A percentile compares a stretch with the other conserved stretches of the same genome.
These are phyloP conservation scores for Podospora comata DNA, from an alignment of 495 filamentous ascomycete genomes.

Conservation along the genomic window DNA sequence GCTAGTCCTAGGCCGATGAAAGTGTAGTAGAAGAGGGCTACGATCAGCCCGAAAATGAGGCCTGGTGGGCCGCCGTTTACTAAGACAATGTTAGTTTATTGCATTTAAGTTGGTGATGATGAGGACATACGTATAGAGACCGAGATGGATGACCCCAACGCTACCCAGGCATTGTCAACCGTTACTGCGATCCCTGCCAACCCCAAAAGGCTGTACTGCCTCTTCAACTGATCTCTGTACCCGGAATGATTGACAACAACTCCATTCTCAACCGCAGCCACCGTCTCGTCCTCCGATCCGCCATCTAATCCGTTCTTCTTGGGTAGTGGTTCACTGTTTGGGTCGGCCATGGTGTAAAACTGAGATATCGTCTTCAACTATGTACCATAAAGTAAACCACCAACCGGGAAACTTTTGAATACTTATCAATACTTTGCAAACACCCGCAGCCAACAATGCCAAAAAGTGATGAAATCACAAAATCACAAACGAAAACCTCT, in stretches of 20 bases:
- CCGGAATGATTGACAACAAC: constrained; percentile 53
- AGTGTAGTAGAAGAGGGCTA: constrained; percentile 44
- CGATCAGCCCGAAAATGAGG: constrained; percentile 53
- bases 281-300: constrained; percentile 33
- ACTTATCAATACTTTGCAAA: neutral
- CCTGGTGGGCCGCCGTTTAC: constrained; percentile 58
- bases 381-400: neutral
- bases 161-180: constrained; percentile 56
- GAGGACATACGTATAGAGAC: constrained; percentile 49
- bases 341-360: neutral
- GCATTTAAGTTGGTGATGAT: neutral
- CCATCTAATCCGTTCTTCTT: constrained; percentile 16
- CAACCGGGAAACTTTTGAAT: neutral
- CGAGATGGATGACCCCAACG: constrained; percentile 51
- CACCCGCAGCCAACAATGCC: neutral
- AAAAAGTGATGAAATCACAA: neutral
- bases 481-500: neutral
- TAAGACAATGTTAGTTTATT: neutral
- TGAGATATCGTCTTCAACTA: neutral
- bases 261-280: constrained; percentile 37
- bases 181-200: constrained; percentile 53
- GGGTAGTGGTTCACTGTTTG: neutral
- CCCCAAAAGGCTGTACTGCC: constrained; percentile 53
- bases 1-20: constrained; percentile 45
- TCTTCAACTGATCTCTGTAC: constrained; percentile 53